Base-by-base conservation (phyloP, 192 early-diverging fungal genomes). In the Chytriomyces sp. region DNA sequence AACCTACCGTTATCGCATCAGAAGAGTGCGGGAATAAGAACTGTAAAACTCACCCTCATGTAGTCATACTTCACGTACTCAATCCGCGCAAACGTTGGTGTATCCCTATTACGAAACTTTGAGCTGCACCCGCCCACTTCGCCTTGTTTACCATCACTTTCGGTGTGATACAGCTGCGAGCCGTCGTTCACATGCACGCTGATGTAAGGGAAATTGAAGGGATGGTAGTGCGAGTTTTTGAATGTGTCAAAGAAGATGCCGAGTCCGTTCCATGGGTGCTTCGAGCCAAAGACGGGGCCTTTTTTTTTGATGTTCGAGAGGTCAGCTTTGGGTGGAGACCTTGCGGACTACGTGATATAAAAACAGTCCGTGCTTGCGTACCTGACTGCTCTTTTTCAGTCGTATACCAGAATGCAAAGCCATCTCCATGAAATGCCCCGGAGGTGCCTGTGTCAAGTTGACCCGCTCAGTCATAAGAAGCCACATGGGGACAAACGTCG, bases 211-310 rank as follows among this genome's bases (percentile, higher is more conserved):
- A 95, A 95, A 4, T 88, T 74, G n/a, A 16, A n/a, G 26, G 45
- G 11, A 28, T 49, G 69, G 35, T 75, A 85, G 71, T 89, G 86
- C 69, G 89, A 81, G 80, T 98, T 97, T 61, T 93, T 88, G 79
- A 96, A 98, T 9, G 96, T 97, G 85, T 98, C 97, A 79, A 99
- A 97, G 77, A 98, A 93, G 72, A 99, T 84, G 26, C 95, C 97
- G 44, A 99, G 82, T 0, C 97, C 97, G 43, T 88, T 87, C 79
- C 96, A 97, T 59, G 91, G 81, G 78, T 97, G 94, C 26, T 84
- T 77, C 77, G 86, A 92, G 20, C 97, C 97, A 90, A 97, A 96
- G 60, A 97, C 95, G 35, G 93, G 91, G 0, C 97, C 97, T n/a
- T 80, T 50, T 28, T 44, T 9, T n/a, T 67, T 11, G 16, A 7